Evolutionary conservation across 2,329 filamentous ascomycete genomes (phyloP).

Genomic region (Teratosphaeria destructans): DNA sequence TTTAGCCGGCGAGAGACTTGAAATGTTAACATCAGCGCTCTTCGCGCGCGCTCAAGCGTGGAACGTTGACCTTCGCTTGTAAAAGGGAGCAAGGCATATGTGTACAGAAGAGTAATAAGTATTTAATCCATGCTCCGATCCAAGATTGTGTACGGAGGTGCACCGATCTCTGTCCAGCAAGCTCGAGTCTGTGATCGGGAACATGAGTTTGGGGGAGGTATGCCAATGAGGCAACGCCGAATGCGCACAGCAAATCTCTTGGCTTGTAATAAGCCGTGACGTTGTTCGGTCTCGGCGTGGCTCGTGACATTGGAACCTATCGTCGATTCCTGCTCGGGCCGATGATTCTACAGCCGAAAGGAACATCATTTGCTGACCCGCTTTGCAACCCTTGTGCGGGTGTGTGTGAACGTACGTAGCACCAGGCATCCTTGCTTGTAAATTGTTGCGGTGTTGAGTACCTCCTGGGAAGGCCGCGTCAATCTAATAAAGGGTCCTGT

Average conservation of each 20-base stretch:
- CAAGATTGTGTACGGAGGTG: no score
- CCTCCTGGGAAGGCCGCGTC: no score
- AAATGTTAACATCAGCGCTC: not conserved
- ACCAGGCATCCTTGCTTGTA: no score
- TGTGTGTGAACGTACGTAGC: not conserved
- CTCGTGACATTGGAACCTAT: not conserved
- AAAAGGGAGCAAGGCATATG: not conserved
- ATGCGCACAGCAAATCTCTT: no score
- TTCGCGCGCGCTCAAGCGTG: not conserved
- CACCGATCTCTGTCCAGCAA: no score
- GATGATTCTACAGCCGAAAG: not conserved
- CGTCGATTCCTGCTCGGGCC: not conserved
- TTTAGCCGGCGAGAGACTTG: not conserved
- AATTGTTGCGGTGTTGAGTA: no score
- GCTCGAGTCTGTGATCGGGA: no score
- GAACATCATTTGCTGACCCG: not conserved
- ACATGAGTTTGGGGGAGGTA: no score
- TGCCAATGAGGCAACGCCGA: no score
- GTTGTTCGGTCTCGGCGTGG: not conserved
- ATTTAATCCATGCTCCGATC: not conserved
- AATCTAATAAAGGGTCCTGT: no score
- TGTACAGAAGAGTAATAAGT: not conserved
- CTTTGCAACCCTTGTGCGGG: not conserved
- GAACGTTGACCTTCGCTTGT: not conserved
- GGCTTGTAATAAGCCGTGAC: not conserved